A percentile compares a stretch with the other conserved stretches of the same genome.
Evolutionary conservation across 345 rosid species (phyloP).

Genomic region (Rhizophora mangle): DNA sequence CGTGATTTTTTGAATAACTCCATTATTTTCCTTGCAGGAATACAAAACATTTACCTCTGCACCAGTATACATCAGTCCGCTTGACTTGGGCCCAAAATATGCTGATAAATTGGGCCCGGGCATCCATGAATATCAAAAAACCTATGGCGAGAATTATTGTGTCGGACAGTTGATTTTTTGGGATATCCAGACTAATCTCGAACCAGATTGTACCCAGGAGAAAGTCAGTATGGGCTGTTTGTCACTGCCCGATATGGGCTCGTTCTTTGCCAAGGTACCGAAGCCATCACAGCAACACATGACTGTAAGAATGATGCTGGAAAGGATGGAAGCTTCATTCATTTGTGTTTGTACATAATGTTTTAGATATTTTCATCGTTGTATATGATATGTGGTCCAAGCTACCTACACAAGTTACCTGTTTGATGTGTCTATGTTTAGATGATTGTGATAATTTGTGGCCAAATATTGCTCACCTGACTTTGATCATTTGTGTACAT

Average conservation of each 20-base stretch:
- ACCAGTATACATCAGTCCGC: conserved; percentile 82
- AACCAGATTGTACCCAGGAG: conserved; percentile 71
- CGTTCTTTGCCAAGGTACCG: conserved; percentile 82
- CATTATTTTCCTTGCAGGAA: conserved; percentile 45
- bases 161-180: conserved; percentile 92
- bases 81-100: conserved; percentile 86
- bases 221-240: conserved; percentile 77
- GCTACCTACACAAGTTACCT: too few species aligned
- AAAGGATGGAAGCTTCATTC: conserved; percentile 58
- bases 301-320: conserved; percentile 63
- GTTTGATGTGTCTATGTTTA: not conserved
- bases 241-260: conserved; percentile 76
- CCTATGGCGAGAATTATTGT: conserved; percentile 90
- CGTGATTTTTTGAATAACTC: conserved; percentile 7
- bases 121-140: conserved; percentile 71
- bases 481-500: too few species aligned
- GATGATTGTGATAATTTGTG: too few species aligned
- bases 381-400: not conserved
- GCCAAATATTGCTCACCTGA: too few species aligned
- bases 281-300: conserved; percentile 73
- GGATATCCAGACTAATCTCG: conserved; percentile 79
- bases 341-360: not conserved
- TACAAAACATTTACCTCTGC: conserved; percentile 76
- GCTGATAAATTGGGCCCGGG: conserved; percentile 68
- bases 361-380: not conserved